Evolutionary conservation across 345 rosid genomes (phyloP), one percentile per base, ranked within the genome.

Genomic region (Capsella bursapastoris): DNA sequence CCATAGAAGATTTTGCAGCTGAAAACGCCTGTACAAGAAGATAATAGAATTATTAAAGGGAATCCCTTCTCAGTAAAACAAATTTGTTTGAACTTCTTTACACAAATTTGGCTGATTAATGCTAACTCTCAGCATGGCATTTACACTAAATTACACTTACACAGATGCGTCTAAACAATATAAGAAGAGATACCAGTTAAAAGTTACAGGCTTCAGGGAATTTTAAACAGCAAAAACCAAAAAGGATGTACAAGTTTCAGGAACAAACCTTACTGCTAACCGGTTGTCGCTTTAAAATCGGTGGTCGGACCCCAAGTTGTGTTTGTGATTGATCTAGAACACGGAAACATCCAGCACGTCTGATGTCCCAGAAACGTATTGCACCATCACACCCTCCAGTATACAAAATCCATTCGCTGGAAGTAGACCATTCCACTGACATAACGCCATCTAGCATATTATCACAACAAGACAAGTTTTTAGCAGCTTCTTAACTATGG

Each of bases 341-440:
- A 80, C 69, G 90, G 76, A 86, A 90, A 70, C 97, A 95, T 61
- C 99, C 97, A 51, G 98, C 95, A 34, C 90, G 95, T 68, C 96
- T 86, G 35, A 94, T 95, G 79, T 92, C 97, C 99, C 98, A 95
- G 71, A 92, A 89, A 31, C 99, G 91, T 82, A 90, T 95, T 15
- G 99, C 97, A 69, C 99, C 99, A 80, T 95, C 97, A 83, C 92
- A 91, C 0, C 97, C 99, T 13, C 96, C 99, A 7, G 99, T 90
- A 68, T 88, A 66, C 86, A 95, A 80, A 72, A 91, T 83, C 95
- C 93, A 94, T 81, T 94, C 98, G 77, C 87, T 91, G 45, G 97
- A 90, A 74, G 89, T 82, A 75, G 99, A 90, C 99, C 99, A 95
- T 77, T 95, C 93, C 66, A 88, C 92, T 8, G 97, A 66, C 99